Evolutionary conservation across 1,284 basidiomycete species (phyloP).

Genomic region (Moesziomyces parantarcticus): DNA sequence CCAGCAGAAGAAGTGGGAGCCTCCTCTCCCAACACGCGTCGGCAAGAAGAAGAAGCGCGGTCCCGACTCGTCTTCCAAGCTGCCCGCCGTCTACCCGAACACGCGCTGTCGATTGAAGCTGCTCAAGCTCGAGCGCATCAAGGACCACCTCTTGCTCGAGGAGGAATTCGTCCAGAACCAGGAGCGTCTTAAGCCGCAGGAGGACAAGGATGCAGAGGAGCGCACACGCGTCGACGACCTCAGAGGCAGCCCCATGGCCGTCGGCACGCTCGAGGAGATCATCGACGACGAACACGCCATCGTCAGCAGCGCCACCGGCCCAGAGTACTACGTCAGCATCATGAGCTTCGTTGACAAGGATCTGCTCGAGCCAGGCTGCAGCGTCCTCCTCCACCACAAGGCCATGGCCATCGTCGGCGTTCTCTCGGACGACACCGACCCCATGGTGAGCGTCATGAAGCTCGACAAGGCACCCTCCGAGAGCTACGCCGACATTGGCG

Average conservation of each 20-base stretch:
- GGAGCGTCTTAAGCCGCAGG: constrained; percentile 74
- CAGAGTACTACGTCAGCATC: constrained; percentile 97
- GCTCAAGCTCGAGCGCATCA: constrained; percentile 95
- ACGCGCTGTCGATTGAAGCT: constrained; percentile 95
- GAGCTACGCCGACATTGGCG: constrained; percentile 98
- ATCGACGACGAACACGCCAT: constrained; percentile 99
- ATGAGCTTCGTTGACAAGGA: constrained; percentile 99
- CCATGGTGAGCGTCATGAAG: constrained; percentile 98
- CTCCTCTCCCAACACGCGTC: constrained; percentile 94
- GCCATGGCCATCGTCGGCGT: constrained; percentile 95
- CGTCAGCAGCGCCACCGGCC: constrained; percentile 91
- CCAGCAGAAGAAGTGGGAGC: constrained; percentile 92
- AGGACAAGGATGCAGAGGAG: constrained; percentile 97
- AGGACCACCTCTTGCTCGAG: constrained; percentile 96
- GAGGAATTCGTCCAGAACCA: constrained; percentile 98
- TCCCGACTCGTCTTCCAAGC: constrained; percentile 88
- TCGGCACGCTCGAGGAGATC: constrained; percentile 97
- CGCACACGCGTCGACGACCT: constrained; percentile 93
- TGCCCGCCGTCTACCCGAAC: constrained; percentile 92
- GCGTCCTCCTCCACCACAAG: constrained; percentile 96
- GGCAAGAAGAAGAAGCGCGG: constrained; percentile 94
- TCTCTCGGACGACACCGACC: constrained; percentile 94
- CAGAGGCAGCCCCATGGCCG: constrained; percentile 93
- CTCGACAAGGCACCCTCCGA: constrained; percentile 94
- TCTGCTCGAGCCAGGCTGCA: constrained; percentile 93